phyloP scores from a whole-genome alignment of 805 yeast genomes.

The Teunomyces aglyptinius region DNA sequence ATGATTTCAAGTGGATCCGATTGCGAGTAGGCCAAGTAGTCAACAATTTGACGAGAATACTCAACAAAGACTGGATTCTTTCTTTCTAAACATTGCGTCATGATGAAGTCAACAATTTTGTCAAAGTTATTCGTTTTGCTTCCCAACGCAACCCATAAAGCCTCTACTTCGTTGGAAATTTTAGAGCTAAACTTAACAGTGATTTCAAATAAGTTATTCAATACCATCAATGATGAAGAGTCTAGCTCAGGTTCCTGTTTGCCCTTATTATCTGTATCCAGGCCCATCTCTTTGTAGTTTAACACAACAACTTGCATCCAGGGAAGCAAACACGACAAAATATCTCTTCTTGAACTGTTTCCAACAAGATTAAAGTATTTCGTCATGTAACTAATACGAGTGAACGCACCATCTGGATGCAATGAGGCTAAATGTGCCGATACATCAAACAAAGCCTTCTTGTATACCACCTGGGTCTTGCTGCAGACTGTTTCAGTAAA shows the following conservation, averaged over 20 bases:
- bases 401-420: slow-evolving; percentile 55
- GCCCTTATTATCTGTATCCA: slow-evolving; percentile 9
- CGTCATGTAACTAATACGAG: slow-evolving; percentile 70
- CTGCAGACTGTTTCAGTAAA: slow-evolving; percentile 73
- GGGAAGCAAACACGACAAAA: slow-evolving; percentile 77
- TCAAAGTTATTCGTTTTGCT: slow-evolving; percentile 66
- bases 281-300: slow-evolving; percentile 19
- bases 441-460: slow-evolving; percentile 77
- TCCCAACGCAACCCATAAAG: slow-evolving; percentile 94
- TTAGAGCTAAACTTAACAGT: slow-evolving; percentile 73
- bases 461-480: slow-evolving; percentile 77
- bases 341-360: slow-evolving; percentile 65
- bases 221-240: slow-evolving; percentile 56
- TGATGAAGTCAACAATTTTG: slow-evolving; percentile 67
- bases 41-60: slow-evolving; percentile 75
- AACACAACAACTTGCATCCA: slow-evolving; percentile 89
- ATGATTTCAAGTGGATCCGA: slow-evolving; percentile 47
- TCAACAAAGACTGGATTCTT: slow-evolving; percentile 75
- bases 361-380: slow-evolving; percentile 61
- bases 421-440: slow-evolving; percentile 66
- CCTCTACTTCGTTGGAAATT: slow-evolving; percentile 86
- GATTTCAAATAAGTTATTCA: slow-evolving; percentile 78
- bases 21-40: slow-evolving; percentile 61
- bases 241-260: slow-evolving; percentile 14
- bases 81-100: slow-evolving; percentile 64